Evolutionary conservation across 1,139 yeast species (phyloP).

Genomic region (Lodderomyces orthopsilosis): DNA sequence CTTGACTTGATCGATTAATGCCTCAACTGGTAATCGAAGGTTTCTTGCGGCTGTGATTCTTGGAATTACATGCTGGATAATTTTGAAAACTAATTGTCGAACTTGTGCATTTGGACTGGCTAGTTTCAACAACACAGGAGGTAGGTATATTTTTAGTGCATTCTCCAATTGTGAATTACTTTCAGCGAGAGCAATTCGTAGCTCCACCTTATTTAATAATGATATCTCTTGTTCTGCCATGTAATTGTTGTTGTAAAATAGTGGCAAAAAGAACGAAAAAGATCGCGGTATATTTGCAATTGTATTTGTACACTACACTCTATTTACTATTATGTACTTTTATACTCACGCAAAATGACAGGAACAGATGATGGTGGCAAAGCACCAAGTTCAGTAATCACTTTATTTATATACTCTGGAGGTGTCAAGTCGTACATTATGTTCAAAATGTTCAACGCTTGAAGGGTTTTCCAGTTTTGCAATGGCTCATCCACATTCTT

Average conservation of each 20-base stretch:
- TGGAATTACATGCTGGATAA: constrained; percentile 65
- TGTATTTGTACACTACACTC: too few relatives aligned
- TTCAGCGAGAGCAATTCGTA: constrained; percentile 76
- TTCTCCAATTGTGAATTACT: constrained; percentile 63
- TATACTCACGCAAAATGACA: constrained; percentile 90
- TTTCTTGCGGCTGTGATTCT: constrained; percentile 58
- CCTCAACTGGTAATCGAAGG: constrained; percentile 59
- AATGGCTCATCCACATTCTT: constrained; percentile 31
- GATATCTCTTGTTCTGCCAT: constrained; percentile 55
- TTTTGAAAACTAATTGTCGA: constrained; percentile 62
- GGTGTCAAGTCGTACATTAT: constrained; percentile 94
- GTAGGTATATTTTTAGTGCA: constrained; percentile 59
- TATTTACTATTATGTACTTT: constrained; percentile 49
- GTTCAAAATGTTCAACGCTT: constrained; percentile 70
- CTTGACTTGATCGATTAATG: constrained; percentile 63
- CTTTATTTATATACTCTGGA: constrained; percentile 88
- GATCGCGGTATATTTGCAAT: background rate
- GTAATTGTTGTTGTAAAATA: background rate
- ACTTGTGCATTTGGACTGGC: constrained; percentile 71
- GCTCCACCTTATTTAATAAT: constrained; percentile 73
- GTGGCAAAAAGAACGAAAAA: constrained; percentile 10
- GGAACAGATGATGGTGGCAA: constrained; percentile 97
- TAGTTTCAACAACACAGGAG: constrained; percentile 77
- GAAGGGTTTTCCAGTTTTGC: constrained; percentile 61
- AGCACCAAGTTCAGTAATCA: constrained; percentile 94